Evolutionary conservation across 2,329 filamentous ascomycete genomes (phyloP), one percentile per base, ranked within the genome.

Genomic region (Ceratocystis destructans): DNA sequence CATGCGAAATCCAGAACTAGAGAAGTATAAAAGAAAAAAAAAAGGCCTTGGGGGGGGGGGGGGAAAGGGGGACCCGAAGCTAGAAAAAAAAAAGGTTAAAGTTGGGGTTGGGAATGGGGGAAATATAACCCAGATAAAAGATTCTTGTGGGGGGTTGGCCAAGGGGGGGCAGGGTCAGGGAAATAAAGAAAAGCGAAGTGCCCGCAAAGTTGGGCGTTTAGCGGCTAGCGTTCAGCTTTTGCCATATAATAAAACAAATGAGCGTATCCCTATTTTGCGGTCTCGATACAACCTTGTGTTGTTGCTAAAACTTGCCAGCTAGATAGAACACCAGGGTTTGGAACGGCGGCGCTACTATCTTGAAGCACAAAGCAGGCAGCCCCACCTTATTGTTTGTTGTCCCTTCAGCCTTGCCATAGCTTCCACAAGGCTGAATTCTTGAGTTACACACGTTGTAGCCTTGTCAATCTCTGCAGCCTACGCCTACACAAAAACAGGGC

Each of bases 391-490:
- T 53, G 48, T 53, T 15, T 28, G 22, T 25, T 12, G n/a, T n/a
- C 55, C 55, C 28, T 59, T 37, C 55, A 59, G 55, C 55, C 55
- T 59, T 59, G 55, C 12, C 31, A 37, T 37, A n/a, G 55, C 55
- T 59, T n/a, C 5, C 8, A 37, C 55, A 12, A 59, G 31, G 55
- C 61, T 62, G 45, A 46, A 12, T 25, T n/a, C n/a, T 61, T 59
- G 33, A 59, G 55, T n/a, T 62, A 45, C 22, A 44, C n/a, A 17
- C 5, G 3, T 17, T 48, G 55, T 28, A 59, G 55, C 28, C 25
- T 59, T 59, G 55, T 31, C 17, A 37, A 59, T 37, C 31, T 59
- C 55, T 59, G 25, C 28, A 59, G 48, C 22, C n/a, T n/a, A n/a
- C 22, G 22, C 22, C 48, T 53, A 25, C 48, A n/a, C 25, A 37